Percentiles rank a stretch among this genome's conserved stretches.
phyloP scores from a whole-genome alignment of 192 early-diverging fungal species.

The Coemansia sp. region DNA sequence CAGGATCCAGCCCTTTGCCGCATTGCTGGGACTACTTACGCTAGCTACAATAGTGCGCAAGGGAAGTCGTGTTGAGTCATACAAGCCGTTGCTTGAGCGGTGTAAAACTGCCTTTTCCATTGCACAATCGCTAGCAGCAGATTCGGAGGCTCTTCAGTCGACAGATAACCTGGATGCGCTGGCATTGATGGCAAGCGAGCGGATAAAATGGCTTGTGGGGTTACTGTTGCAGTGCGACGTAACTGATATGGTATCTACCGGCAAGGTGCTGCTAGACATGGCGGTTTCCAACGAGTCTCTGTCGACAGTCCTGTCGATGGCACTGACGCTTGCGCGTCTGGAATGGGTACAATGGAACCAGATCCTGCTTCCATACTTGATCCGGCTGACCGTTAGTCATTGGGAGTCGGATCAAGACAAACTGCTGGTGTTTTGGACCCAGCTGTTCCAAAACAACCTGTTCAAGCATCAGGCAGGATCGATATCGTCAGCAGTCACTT shows the following conservation, averaged over 20 bases:
- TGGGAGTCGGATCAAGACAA: constrained; percentile 16
- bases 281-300: constrained; percentile 23
- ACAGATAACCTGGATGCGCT: not conserved
- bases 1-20: constrained; percentile 18
- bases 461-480: constrained; percentile 6
- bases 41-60: constrained; percentile 39
- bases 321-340: constrained; percentile 64
- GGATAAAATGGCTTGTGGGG: constrained; percentile 30
- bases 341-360: constrained; percentile 72
- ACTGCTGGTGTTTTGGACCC: constrained; percentile 37
- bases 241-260: constrained; percentile 29
- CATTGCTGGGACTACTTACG: constrained; percentile 23
- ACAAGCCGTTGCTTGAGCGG: constrained; percentile 31
- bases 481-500: constrained; percentile 29
- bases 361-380: constrained; percentile 70
- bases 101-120: constrained; percentile 30
- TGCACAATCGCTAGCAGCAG: not conserved
- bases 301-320: constrained; percentile 62
- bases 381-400: constrained; percentile 30
- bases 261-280: constrained; percentile 34
- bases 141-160: not conserved
- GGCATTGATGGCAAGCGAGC: constrained; percentile 18
- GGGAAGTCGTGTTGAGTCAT: constrained; percentile 41
- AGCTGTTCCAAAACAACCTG: constrained; percentile 26
- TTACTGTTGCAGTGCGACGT: constrained; percentile 33